Conservation (phyloP, 108 stramenopile species). For the Mediolabrus comicus region DNA sequence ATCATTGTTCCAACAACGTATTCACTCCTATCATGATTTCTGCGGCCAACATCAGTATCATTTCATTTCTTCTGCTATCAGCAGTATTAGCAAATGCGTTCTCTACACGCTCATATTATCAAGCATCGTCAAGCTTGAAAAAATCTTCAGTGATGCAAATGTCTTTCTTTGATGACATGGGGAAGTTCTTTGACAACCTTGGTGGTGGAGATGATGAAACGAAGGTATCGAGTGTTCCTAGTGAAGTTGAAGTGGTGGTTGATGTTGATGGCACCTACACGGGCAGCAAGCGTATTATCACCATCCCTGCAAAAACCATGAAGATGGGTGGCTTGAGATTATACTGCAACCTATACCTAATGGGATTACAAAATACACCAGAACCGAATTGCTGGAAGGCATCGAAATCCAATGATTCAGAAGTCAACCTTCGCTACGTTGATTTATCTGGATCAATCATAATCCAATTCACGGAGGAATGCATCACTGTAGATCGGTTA, state of each 20-base stretch:
- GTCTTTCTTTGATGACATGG: conserved; percentile 40
- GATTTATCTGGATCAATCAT: conserved; percentile 68
- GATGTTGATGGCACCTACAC: conserved; percentile 36
- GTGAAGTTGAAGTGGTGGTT: conserved; percentile 7
- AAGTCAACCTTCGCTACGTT: conserved; percentile 66
- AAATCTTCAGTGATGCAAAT: neutral
- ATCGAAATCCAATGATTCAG: conserved; percentile 58
- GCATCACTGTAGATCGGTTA: conserved; percentile 59
- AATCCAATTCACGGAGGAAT: conserved; percentile 54
- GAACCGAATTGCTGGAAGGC: conserved; percentile 67
- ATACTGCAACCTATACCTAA: conserved; percentile 69
- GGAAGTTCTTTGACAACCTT: conserved; percentile 37
- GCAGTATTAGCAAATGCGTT: conserved; percentile 13
- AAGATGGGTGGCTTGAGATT: conserved; percentile 79
- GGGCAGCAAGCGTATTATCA: conserved; percentile 42
- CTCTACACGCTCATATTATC: neutral
- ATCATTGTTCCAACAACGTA: neutral
- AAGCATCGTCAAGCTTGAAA: neutral
- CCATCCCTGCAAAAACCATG: conserved; percentile 65
- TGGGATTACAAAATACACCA: conserved; percentile 82
- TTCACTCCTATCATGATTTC: neutral
- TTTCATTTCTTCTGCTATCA: neutral
- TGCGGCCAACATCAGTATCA: neutral
- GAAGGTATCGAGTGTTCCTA: conserved; percentile 1
- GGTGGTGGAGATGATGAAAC: conserved; percentile 11